A percentile compares a stretch with the other conserved stretches of the same genome.
These are phyloP conservation scores for Excoecaria agallocha DNA, from an alignment of 345 rosid genomes.

Conservation along the genomic window DNA sequence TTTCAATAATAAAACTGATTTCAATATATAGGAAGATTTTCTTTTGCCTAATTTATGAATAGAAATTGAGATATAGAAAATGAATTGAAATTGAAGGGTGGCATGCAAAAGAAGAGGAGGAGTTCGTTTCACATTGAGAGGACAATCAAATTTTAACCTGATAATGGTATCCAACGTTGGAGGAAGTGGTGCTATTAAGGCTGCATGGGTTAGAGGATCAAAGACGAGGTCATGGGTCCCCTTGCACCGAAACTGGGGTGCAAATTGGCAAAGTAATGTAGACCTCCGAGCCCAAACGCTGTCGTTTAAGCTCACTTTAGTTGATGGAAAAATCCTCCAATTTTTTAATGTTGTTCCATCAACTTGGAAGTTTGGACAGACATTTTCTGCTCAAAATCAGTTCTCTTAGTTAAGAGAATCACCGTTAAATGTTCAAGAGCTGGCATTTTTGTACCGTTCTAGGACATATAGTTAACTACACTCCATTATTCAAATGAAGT, in stretches of 20 bases:
- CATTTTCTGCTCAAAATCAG: conserved; percentile 59
- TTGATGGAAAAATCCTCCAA: conserved; percentile 43
- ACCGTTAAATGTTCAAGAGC: conserved; percentile 16
- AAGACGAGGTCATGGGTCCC: conserved; percentile 49
- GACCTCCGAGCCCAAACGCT: conserved; percentile 54
- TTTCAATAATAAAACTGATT: too few relatives aligned
- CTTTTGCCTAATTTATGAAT: too few relatives aligned
- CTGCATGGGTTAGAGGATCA: conserved; percentile 65
- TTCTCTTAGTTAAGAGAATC: conserved; percentile 25
- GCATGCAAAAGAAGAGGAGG: conserved; percentile 77
- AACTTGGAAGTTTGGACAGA: conserved; percentile 72
- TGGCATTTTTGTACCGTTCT: conserved; percentile 12
- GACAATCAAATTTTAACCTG: conserved; percentile 68
- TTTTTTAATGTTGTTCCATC: conserved; percentile 63
- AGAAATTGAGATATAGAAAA: too few relatives aligned
- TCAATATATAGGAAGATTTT: too few relatives aligned
- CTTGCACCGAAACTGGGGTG: conserved; percentile 74
- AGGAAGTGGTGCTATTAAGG: conserved; percentile 59
- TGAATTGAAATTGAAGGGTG: conserved; percentile 35
- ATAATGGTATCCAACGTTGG: conserved; percentile 77
- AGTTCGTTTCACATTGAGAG: conserved; percentile 71
- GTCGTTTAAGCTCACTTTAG: conserved; percentile 59
- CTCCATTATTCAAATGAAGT: too few relatives aligned
- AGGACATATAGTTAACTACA: conserved; percentile 6
- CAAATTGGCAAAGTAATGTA: conserved; percentile 65